A percentile compares a stretch with the other conserved stretches of the same genome.
These are phyloP conservation scores for Pleurotus giganteus DNA, from an alignment of 768 basidiomycete species.

Conservation along the genomic window DNA sequence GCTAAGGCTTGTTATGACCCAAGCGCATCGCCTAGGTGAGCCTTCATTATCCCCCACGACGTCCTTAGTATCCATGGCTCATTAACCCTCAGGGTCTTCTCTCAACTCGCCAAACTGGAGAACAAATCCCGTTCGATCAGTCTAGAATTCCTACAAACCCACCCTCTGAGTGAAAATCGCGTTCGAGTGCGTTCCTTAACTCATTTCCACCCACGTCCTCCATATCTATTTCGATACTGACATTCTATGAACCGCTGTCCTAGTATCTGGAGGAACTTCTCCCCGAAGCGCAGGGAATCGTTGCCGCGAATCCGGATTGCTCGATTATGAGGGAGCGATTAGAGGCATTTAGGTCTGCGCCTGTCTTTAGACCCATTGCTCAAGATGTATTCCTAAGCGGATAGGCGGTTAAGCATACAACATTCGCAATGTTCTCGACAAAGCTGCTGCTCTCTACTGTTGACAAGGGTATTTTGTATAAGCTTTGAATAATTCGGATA, in stretches of 20 bases:
- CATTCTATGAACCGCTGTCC: background rate
- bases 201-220: background rate
- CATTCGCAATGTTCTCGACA: background rate
- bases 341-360: conserved; percentile 26
- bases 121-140: conserved; percentile 18
- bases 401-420: background rate
- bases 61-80: background rate
- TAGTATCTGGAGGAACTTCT: conserved; percentile 54
- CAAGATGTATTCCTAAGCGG: background rate
- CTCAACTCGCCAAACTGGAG: conserved; percentile 60
- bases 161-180: conserved; percentile 73
- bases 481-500: conserved; percentile 27
- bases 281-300: conserved; percentile 55
- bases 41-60: conserved; percentile 2
- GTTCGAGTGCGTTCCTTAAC: conserved; percentile 52
- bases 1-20: conserved; percentile 89
- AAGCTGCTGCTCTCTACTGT: background rate
- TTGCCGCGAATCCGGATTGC: conserved; percentile 58
- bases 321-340: conserved; percentile 35
- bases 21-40: conserved; percentile 67
- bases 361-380: background rate
- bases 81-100: conserved; percentile 56
- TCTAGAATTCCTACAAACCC: conserved; percentile 71
- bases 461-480: background rate
- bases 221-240: background rate